A percentile compares a stretch with the other conserved stretches of the same genome.
Conservation (phyloP, 345 rosid genomes). For the Eucalyptus marginata region DNA sequence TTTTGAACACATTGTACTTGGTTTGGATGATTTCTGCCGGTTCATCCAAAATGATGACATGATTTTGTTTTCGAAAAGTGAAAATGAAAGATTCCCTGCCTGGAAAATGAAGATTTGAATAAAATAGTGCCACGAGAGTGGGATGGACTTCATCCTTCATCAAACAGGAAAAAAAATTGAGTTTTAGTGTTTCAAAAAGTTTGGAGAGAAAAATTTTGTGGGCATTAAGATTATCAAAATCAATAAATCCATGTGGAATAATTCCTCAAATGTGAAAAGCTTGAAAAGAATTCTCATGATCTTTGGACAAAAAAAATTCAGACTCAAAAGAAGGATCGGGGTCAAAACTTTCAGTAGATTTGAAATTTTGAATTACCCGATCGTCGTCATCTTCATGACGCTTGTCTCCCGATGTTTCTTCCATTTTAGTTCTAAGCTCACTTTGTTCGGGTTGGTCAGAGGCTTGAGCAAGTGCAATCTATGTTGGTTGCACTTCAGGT, state of each 20-base stretch:
- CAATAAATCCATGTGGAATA: background rate
- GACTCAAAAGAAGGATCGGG: rapidly evolving
- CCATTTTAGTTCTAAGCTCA: background rate
- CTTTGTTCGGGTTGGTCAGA: background rate
- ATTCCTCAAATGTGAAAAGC: background rate
- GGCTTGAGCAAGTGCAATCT: background rate
- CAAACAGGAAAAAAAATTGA: no score
- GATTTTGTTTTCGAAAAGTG: background rate
- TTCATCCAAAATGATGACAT: background rate
- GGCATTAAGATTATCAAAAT: background rate
- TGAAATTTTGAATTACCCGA: no score
- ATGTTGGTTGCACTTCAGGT: no score
- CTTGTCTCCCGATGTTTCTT: background rate
- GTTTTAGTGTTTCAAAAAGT: background rate
- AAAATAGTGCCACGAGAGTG: background rate
- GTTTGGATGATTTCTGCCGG: background rate
- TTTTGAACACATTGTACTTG: background rate
- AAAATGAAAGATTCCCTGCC: no score
- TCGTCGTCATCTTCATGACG: background rate
- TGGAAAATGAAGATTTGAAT: background rate
- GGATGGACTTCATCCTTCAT: background rate
- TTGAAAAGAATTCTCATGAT: no score
- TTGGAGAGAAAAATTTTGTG: background rate
- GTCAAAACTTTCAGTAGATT: no score
- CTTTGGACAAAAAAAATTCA: background rate